Evolutionary conservation across 345 rosid genomes (phyloP).

Genomic region (Crucihimalaya himalaica): DNA sequence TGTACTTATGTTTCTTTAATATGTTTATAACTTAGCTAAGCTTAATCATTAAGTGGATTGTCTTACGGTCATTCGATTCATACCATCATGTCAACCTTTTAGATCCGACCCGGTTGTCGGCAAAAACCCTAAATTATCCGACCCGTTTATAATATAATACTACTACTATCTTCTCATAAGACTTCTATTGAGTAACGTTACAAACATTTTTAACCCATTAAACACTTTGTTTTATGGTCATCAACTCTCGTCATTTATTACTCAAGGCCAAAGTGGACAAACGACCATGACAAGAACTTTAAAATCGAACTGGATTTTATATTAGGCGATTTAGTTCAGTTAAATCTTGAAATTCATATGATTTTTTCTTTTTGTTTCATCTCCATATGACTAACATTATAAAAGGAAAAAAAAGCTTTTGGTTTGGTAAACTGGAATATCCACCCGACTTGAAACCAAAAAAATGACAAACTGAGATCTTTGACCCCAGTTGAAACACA

Average conservation of each 20-base stretch:
- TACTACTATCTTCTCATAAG: no score
- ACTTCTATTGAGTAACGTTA: neutral
- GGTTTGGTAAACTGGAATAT: no score
- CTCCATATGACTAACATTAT: no score
- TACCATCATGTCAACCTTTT: neutral
- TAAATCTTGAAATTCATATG: no score
- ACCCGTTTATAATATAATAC: neutral
- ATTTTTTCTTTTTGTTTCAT: no score
- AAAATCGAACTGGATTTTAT: no score
- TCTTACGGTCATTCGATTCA: constrained; percentile 8
- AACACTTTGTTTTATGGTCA: neutral
- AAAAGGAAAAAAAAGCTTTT: no score
- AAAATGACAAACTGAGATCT: no score
- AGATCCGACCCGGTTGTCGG: constrained; percentile 5
- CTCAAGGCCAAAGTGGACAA: neutral
- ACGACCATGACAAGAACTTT: neutral
- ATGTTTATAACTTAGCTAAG: neutral
- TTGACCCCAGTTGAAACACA: no score
- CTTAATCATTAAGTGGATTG: constrained; percentile 17
- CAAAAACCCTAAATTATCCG: neutral
- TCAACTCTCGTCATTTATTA: neutral
- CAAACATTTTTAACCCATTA: no score
- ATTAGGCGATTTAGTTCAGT: no score
- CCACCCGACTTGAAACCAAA: no score
- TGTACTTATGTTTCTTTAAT: constrained; percentile 8